Evolutionary conservation across 768 basidiomycete genomes (phyloP).

Genomic region (Lepiota subincarnata): DNA sequence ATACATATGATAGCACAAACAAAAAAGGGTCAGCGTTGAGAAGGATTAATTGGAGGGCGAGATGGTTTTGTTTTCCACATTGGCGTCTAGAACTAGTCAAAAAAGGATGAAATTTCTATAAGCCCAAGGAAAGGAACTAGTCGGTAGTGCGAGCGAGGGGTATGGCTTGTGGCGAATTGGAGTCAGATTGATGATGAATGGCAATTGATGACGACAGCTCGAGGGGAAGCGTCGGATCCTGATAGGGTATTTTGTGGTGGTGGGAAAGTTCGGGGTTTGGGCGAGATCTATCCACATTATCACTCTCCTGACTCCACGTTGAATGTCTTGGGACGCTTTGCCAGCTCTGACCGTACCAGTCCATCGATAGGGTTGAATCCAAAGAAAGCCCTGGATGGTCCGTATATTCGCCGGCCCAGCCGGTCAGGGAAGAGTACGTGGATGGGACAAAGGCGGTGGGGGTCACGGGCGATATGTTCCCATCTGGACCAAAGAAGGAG

Average conservation of each 20-base stretch:
- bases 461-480: conserved; percentile 3
- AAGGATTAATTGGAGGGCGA: not conserved
- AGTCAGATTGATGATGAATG: not conserved
- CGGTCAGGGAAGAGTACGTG: conserved; percentile 33
- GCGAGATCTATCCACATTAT: conserved; percentile 1
- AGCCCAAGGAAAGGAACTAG: no score
- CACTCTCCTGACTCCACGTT: conserved; percentile 4
- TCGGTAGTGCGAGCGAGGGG: no score
- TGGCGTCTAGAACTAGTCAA: not conserved
- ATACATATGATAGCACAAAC: conserved; percentile 5
- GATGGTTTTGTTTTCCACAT: not conserved
- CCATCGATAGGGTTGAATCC: not conserved
- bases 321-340: not conserved
- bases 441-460: conserved; percentile 20
- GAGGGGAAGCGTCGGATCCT: not conserved
- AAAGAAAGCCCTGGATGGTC: conserved; percentile 5
- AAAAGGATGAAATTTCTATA: not conserved
- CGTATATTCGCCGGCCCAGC: conserved; percentile 33
- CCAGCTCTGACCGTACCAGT: not conserved
- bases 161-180: not conserved
- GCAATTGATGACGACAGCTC: not conserved
- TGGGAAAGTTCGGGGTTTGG: conserved; percentile 3
- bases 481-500: not conserved
- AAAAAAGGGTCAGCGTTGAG: not conserved
- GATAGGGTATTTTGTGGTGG: conserved; percentile 6